Base-by-base conservation (phyloP, 208 protist genomes). In the Trypanosoma congolense region DNA sequence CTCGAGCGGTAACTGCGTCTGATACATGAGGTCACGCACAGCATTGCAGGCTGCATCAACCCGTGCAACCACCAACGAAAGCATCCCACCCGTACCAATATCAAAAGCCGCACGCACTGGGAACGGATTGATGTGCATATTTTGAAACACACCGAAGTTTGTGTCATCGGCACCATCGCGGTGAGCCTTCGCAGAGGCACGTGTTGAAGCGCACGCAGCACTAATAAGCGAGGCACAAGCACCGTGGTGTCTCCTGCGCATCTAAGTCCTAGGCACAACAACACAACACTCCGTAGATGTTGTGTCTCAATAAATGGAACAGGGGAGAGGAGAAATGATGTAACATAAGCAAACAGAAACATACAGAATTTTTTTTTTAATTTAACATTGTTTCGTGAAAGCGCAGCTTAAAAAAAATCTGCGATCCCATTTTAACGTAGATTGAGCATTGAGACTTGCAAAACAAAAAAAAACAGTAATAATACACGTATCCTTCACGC, bases 101-200 rank as follows among this genome's bases (percentile, higher is more conserved):
- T 94, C 87, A 24, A 94, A 87, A 16, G 87, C 87, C 1, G 87
- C 87, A 10, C 87, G 74, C 21, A 94, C 74, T n/a, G 87, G 87
- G 35, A 87, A 90, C 1, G 53, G 48, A 25, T 94, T 94, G 22
- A 90, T 59, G 55, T 87, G 76, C 8, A 79, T 49, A 51, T 83
- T 82, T 45, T 90, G 80, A 53, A 92, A 89, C 19, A 89, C 67
- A 38, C 85, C 85, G 29, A 60, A 49, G 18, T 73, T 55, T 21
- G 60, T 50, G 1, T n/a, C 52, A 40, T 25, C 43, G 33, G n/a
- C 53, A 29, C 18, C 19, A 6, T 16, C 33, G 33, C n/a, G n/a
- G n/a, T n/a, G n/a, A n/a, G n/a, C n/a, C n/a, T n/a, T n/a, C n/a
- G n/a, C n/a, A n/a, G n/a, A n/a, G n/a, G n/a, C n/a, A n/a, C n/a